phyloP scores from a whole-genome alignment of 768 basidiomycete species.

The Termitomyces sp. region DNA sequence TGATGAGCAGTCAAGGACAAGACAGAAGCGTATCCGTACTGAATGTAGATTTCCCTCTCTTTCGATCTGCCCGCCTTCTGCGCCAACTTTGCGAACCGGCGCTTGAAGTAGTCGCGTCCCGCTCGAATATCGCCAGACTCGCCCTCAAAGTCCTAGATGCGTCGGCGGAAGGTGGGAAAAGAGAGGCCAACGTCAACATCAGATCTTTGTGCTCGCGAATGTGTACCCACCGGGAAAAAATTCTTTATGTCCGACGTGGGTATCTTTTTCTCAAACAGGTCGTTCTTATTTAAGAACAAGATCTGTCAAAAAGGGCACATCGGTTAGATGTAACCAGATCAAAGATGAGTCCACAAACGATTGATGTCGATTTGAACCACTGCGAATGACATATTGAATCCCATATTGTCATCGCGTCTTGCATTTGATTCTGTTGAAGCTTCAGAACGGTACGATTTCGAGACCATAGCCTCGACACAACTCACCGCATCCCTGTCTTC shows the following conservation, averaged over 20 bases:
- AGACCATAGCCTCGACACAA: slow-evolving; percentile 11
- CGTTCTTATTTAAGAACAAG: slow-evolving; percentile 93
- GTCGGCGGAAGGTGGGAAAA: neutral
- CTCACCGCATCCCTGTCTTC: slow-evolving; percentile 88
- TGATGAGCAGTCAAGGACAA: neutral
- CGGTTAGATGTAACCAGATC: neutral
- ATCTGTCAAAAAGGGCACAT: slow-evolving; percentile 43
- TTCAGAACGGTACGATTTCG: neutral
- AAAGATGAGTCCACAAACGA: slow-evolving; percentile 41
- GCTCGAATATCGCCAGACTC: slow-evolving; percentile 64
- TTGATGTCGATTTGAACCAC: slow-evolving; percentile 93
- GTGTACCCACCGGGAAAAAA: slow-evolving; percentile 70
- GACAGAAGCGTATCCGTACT: slow-evolving; percentile 35
- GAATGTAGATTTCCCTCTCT: slow-evolving; percentile 89
- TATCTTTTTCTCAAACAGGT: slow-evolving; percentile 86
- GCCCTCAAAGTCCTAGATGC: slow-evolving; percentile 85
- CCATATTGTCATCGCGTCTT: slow-evolving; percentile 98
- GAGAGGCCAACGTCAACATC: neutral
- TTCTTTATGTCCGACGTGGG: slow-evolving; percentile 76
- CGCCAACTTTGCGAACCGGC: slow-evolving; percentile 73
- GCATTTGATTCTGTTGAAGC: slow-evolving; percentile 84
- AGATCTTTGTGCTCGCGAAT: neutral
- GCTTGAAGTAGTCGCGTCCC: slow-evolving; percentile 88
- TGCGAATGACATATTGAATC: slow-evolving; percentile 97
- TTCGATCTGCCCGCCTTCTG: slow-evolving; percentile 82